Conservation (phyloP, 495 filamentous ascomycete genomes). For the Sphaerosporella brunnea region DNA sequence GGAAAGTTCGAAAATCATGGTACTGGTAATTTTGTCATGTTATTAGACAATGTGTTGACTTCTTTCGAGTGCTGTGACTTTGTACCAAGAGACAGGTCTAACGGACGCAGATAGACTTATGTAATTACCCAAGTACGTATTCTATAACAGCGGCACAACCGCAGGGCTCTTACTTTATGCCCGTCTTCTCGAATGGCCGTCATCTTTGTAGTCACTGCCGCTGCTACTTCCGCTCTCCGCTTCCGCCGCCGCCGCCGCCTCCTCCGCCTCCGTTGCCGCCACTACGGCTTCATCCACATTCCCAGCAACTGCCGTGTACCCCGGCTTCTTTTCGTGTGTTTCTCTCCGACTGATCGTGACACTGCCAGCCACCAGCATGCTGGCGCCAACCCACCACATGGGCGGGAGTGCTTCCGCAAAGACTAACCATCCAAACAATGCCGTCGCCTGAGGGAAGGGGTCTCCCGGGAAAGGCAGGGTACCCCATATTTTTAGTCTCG, state of each 20-base stretch:
- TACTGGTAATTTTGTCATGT: too few relatives aligned
- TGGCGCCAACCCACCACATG: slow-evolving; percentile 79
- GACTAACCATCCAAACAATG: slow-evolving; percentile 57
- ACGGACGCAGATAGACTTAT: too few relatives aligned
- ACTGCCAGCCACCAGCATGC: slow-evolving; percentile 70
- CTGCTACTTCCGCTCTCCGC: background rate
- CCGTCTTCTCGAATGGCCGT: background rate
- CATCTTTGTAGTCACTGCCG: background rate
- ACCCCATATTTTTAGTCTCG: background rate
- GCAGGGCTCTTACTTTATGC: too few relatives aligned
- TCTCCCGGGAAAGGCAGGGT: background rate
- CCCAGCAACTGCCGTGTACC: slow-evolving; percentile 11
- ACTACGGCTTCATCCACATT: slow-evolving; percentile 4
- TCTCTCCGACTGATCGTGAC: slow-evolving; percentile 77
- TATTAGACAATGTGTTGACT: too few relatives aligned
- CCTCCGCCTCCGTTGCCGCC: background rate
- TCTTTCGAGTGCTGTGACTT: too few relatives aligned
- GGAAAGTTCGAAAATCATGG: too few relatives aligned
- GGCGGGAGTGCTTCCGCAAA: slow-evolving; percentile 55
- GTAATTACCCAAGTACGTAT: too few relatives aligned
- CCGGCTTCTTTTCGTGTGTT: slow-evolving; percentile 28
- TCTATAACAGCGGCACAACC: too few relatives aligned
- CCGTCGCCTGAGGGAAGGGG: slow-evolving; percentile 38
- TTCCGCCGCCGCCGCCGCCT: background rate
- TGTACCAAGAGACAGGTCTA: too few relatives aligned